phyloP scores from a whole-genome alignment of 2,329 filamentous ascomycete genomes.

The Fonsecaea multimorphosa region DNA sequence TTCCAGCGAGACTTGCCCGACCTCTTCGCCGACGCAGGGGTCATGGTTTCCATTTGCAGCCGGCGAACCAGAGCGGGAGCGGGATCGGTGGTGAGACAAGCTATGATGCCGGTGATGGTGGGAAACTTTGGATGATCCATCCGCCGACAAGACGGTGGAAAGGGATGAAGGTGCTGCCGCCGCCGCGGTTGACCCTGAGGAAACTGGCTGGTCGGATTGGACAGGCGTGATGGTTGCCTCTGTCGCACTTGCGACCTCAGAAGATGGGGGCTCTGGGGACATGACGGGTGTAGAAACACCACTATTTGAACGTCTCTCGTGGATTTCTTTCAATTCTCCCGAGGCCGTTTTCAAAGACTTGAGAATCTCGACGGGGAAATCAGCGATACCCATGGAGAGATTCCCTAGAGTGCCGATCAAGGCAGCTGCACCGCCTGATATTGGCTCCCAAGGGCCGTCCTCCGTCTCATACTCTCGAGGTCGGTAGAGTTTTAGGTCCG shows the following conservation, averaged over 20 bases:
- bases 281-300: slow-evolving; percentile 21
- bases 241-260: slow-evolving; percentile 7
- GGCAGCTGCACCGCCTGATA: slow-evolving; percentile 76
- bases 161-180: slow-evolving; percentile 23
- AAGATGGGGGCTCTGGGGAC: slow-evolving; percentile 10
- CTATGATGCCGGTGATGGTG: slow-evolving; percentile 23
- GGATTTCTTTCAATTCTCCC: slow-evolving; percentile 38
- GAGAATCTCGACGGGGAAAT: slow-evolving; percentile 66
- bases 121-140: slow-evolving; percentile 23
- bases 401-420: slow-evolving; percentile 81
- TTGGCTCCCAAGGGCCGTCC: slow-evolving; percentile 77
- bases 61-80: slow-evolving; percentile 33
- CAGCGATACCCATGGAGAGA: slow-evolving; percentile 81
- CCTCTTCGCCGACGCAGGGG: slow-evolving; percentile 36
- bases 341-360: slow-evolving; percentile 45
- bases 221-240: slow-evolving; percentile 4
- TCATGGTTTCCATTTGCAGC: slow-evolving; percentile 21
- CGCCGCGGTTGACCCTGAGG: neutral
- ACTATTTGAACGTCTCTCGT: slow-evolving; percentile 27
- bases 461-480: slow-evolving; percentile 75
- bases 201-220: neutral
- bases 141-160: slow-evolving; percentile 28
- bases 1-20: slow-evolving; percentile 56
- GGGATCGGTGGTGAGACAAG: slow-evolving; percentile 36
- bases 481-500: slow-evolving; percentile 71